Conservation (phyloP, 805 yeast genomes). For the Hanseniaspora opuntiae region DNA sequence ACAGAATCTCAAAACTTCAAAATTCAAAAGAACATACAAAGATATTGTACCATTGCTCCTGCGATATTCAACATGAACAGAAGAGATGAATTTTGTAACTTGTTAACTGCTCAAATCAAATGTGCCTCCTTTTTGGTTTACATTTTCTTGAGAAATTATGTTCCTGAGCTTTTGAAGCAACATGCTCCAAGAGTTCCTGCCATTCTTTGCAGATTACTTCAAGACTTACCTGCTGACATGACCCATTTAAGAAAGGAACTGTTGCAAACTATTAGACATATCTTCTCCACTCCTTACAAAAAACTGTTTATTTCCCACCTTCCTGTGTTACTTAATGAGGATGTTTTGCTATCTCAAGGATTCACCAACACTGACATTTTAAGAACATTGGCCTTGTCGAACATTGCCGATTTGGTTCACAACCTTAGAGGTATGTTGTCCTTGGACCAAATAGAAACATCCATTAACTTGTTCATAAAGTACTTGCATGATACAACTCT, state of each 20-base stretch:
- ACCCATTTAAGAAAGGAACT: conserved; percentile 86
- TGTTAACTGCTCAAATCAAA: conserved; percentile 84
- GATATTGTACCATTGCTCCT: conserved; percentile 48
- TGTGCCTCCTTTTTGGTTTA: conserved; percentile 92
- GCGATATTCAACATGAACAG: conserved; percentile 66
- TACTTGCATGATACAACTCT: conserved; percentile 68
- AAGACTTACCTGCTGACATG: conserved; percentile 90
- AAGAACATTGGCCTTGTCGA: conserved; percentile 84
- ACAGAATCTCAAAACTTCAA: conserved; percentile 2
- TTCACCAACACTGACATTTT: conserved; percentile 80
- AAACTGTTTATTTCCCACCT: conserved; percentile 71
- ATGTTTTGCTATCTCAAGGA: conserved; percentile 81
- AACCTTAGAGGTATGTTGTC: conserved; percentile 75
- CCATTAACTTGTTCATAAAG: conserved; percentile 69
- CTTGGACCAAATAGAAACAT: conserved; percentile 71
- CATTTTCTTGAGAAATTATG: conserved; percentile 72
- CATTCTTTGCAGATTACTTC: conserved; percentile 66
- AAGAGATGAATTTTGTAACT: conserved; percentile 71
- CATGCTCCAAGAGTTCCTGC: conserved; percentile 66
- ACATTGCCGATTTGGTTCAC: conserved; percentile 91
- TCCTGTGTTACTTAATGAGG: conserved; percentile 72
- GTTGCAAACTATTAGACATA: conserved; percentile 86
- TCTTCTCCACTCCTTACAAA: conserved; percentile 80
- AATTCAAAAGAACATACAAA: conserved; percentile 39
- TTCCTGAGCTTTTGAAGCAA: conserved; percentile 45